Evolutionary conservation across 225 moss, liverwort and hornwort genomes (phyloP).

Genomic region (Anthoceros angustus): DNA sequence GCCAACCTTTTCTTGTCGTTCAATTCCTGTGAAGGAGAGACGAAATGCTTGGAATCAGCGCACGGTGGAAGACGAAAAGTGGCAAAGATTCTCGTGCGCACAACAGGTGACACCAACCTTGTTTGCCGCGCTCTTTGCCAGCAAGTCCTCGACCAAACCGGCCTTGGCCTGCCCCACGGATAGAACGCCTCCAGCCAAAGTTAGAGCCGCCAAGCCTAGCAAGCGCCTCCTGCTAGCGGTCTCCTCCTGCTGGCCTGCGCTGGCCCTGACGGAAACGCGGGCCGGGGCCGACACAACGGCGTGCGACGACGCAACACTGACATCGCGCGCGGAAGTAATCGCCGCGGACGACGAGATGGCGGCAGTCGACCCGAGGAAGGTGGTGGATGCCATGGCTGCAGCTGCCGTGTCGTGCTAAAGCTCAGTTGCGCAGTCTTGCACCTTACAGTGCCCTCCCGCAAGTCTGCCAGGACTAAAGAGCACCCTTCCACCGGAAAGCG

Average conservation of each 20-base stretch:
- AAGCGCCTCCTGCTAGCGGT: slow-evolving; percentile 21
- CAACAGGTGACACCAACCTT: slow-evolving; percentile 17
- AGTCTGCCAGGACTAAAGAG: neutral
- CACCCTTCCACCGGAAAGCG: neutral
- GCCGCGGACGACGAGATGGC: slow-evolving; percentile 19
- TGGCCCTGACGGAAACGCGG: slow-evolving; percentile 16
- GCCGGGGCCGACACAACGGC: slow-evolving; percentile 10
- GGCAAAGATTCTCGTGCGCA: too few species aligned
- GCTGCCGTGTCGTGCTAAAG: neutral
- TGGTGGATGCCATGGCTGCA: slow-evolving; percentile 20
- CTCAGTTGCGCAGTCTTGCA: neutral
- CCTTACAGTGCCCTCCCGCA: neutral
- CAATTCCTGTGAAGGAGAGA: slow-evolving; percentile 17
- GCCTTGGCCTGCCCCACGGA: slow-evolving; percentile 29
- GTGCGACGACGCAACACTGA: slow-evolving; percentile 14
- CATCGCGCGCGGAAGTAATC: slow-evolving; percentile 28
- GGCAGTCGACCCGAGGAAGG: slow-evolving; percentile 18
- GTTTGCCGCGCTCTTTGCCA: slow-evolving; percentile 28
- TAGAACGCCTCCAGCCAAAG: slow-evolving; percentile 23
- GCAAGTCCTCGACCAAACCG: slow-evolving; percentile 22
- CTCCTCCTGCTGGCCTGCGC: slow-evolving; percentile 12
- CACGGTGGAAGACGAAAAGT: neutral
- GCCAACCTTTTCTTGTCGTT: slow-evolving; percentile 38
- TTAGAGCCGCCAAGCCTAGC: slow-evolving; percentile 28
- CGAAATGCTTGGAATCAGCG: too few species aligned